Percentiles rank a stretch among this genome's conserved stretches.
phyloP scores from a whole-genome alignment of 163 green algal species.

The Volvox carteri region DNA sequence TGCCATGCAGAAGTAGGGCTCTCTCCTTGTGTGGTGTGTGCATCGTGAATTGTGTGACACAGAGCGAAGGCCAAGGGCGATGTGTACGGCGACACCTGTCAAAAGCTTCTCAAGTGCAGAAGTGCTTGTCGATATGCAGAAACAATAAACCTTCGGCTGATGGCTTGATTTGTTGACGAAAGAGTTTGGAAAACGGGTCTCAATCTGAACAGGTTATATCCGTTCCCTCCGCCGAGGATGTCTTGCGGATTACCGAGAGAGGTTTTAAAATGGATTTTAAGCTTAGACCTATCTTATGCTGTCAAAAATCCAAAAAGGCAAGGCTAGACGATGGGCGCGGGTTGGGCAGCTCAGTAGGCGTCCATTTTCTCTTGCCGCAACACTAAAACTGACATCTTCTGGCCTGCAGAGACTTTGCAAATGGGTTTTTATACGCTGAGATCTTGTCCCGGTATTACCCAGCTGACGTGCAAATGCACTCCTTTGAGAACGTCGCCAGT shows the following conservation, averaged over 20 bases:
- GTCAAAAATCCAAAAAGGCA: conserved; percentile 75
- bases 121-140: not conserved
- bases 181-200: conserved; percentile 10
- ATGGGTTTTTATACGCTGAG: conserved; percentile 85
- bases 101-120: not conserved
- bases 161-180: not conserved
- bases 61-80: no score
- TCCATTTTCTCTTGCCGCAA: not conserved
- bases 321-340: not conserved
- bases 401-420: conserved; percentile 79
- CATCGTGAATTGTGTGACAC: no score
- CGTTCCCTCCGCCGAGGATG: conserved; percentile 6
- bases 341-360: not conserved
- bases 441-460: conserved; percentile 83
- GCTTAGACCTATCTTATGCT: conserved; percentile 73
- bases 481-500: conserved; percentile 83
- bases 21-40: no score
- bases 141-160: not conserved
- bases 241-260: conserved; percentile 66
- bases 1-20: no score
- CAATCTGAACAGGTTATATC: not conserved
- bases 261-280: conserved; percentile 75
- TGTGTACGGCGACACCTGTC: not conserved
- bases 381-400: no score
- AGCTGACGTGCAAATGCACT: conserved; percentile 82